Evolutionary conservation across 2,329 filamentous ascomycete species (phyloP), one percentile per base, ranked within the genome.

Genomic region (Sphaceloma murrayae): DNA sequence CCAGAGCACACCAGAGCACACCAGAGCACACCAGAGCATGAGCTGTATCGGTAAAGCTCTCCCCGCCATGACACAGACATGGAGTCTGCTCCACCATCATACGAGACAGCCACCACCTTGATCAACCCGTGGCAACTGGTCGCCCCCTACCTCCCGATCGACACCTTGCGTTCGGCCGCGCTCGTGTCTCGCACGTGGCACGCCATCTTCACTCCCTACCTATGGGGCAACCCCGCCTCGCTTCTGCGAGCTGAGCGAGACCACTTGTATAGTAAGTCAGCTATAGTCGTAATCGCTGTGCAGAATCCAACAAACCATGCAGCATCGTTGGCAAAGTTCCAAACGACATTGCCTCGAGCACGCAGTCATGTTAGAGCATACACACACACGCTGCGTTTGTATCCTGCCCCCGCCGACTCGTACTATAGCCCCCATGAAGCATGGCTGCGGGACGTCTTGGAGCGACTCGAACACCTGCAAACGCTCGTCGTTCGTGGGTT

Each of bases 171-270:
- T 50, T 66, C 73, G 17, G 69, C 67, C 5, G 69, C 70, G 4
- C 58, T 77, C 19, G 75, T 78, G 6, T 76, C 69, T 52, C 68
- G 62, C 44, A 62, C 64, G 63, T 78, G 75, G 74, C 72, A 78
- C 53, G 53, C 60, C 19, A 68, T 72, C n/a, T 78, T 78, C 51
- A 66, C 70, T 43, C 73, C 73, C 2, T 69, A 73, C 49, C 64
- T 80, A 1, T 80, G 76, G 76, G 75, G 75, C 11, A 72, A 74
- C 53, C 76, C 76, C 14, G 74, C 75, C 0, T 77, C 74, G 6
- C 75, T 79, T 56, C 79, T 79, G 54, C 73, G 72, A 21, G 66
- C 66, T 2, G 68, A 77, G 42, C 74, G 78, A 53, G 75, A 78
- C 54, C 70, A 68, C 6, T 73, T 78, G 21, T 78, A 78, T 53